Evolutionary conservation across 805 yeast species (phyloP).

Genomic region (Priceomyces fermenticarens): DNA sequence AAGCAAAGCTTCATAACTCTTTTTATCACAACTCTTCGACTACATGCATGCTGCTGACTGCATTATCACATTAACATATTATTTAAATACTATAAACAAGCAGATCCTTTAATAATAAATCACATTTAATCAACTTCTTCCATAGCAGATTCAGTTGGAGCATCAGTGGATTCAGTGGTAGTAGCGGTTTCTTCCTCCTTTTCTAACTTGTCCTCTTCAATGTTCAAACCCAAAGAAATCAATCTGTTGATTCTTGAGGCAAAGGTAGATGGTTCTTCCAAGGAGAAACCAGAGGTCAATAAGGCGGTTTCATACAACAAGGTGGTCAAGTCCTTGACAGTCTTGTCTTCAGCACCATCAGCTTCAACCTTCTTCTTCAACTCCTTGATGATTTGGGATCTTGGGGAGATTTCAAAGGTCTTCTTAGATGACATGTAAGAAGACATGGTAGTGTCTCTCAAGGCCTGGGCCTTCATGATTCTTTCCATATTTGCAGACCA

Average conservation of each 20-base stretch:
- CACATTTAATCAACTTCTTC: constrained; percentile 89
- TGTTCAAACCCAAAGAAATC: constrained; percentile 96
- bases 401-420: constrained; percentile 98
- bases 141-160: constrained; percentile 91
- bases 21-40: too few relatives aligned
- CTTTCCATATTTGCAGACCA: constrained; percentile 99
- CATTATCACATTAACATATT: too few relatives aligned
- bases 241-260: constrained; percentile 98
- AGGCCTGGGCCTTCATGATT: constrained; percentile 99
- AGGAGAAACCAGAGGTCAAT: constrained; percentile 97
- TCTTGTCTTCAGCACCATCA: constrained; percentile 97
- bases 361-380: constrained; percentile 94
- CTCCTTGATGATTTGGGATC: constrained; percentile 91
- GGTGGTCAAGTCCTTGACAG: constrained; percentile 96
- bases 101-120: background rate
- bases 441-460: constrained; percentile 98
- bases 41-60: too few relatives aligned
- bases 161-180: constrained; percentile 49
- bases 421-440: constrained; percentile 99
- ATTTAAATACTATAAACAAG: too few relatives aligned
- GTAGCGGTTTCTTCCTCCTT: constrained; percentile 47
- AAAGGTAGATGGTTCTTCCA: constrained; percentile 97
- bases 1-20: too few relatives aligned
- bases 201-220: constrained; percentile 77
- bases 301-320: constrained; percentile 96